Percentiles rank a stretch among this genome's conserved stretches.
Evolutionary conservation across 257 asterid species (phyloP).

Genomic region (Voacanga thouarsii): DNA sequence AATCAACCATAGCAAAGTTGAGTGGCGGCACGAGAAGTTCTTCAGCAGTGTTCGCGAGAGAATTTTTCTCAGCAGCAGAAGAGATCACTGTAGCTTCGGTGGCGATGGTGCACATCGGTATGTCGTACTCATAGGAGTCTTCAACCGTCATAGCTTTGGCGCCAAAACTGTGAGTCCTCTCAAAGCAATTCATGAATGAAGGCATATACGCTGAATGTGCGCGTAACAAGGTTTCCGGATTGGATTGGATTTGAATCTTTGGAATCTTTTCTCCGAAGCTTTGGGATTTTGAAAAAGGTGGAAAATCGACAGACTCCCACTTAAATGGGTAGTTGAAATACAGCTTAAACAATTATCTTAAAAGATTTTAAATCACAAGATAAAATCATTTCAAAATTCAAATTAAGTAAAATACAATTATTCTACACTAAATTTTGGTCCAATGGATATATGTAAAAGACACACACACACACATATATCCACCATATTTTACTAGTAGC

Average conservation of each 20-base stretch:
- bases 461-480: too few relatives aligned
- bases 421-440: too few relatives aligned
- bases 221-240: background rate
- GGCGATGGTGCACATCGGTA: slow-evolving; percentile 39
- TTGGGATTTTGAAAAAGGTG: background rate
- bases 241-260: background rate
- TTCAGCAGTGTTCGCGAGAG: slow-evolving; percentile 27
- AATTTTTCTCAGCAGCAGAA: slow-evolving; percentile 7
- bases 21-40: slow-evolving; percentile 65
- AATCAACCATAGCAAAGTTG: slow-evolving; percentile 88
- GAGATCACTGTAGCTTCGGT: slow-evolving; percentile 7
- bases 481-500: too few relatives aligned
- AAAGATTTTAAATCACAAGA: too few relatives aligned
- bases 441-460: too few relatives aligned
- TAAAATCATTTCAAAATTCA: too few relatives aligned
- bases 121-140: slow-evolving; percentile 25
- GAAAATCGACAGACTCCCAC: background rate
- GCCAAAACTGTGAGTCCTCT: slow-evolving; percentile 21
- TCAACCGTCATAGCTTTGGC: slow-evolving; percentile 43
- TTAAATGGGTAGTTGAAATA: too few relatives aligned
- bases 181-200: background rate
- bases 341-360: too few relatives aligned
- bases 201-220: background rate
- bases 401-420: too few relatives aligned
- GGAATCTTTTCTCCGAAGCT: background rate